These are phyloP conservation scores for Agroathelia rolfsii DNA, from an alignment of 1,284 basidiomycete species.

Conservation along the genomic window DNA sequence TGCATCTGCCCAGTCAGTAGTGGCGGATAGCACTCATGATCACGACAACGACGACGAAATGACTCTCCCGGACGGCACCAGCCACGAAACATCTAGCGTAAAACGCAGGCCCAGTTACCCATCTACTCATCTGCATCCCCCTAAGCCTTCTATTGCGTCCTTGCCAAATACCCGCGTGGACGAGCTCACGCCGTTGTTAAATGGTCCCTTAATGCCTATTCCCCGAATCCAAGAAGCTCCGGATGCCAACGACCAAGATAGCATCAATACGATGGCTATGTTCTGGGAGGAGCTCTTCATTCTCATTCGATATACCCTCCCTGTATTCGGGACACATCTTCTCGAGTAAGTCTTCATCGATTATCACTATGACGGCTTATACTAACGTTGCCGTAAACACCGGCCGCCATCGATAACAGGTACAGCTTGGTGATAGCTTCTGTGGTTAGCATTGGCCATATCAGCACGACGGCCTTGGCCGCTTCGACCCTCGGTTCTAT, in stretches of 20 bases:
- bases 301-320: conserved; percentile 53
- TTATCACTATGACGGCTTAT: no score
- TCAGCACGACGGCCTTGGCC: conserved; percentile 75
- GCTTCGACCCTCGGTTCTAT: conserved; percentile 82
- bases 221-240: conserved; percentile 33
- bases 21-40: conserved; percentile 4
- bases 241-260: conserved; percentile 18
- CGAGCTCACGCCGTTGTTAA: conserved; percentile 9
- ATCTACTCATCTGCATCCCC: conserved; percentile 1
- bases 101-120: conserved; percentile 1
- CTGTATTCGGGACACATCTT: conserved; percentile 66
- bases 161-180: conserved; percentile 3
- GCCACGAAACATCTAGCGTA: background rate
- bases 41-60: conserved; percentile 7
- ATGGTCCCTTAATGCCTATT: conserved; percentile 19
- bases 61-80: conserved; percentile 4
- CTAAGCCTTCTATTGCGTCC: conserved; percentile 8
- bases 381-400: no score
- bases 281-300: conserved; percentile 53
- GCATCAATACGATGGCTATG: conserved; percentile 22
- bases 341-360: no score
- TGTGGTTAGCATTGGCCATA: conserved; percentile 78
- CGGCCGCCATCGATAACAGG: no score
- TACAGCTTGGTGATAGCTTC: conserved; percentile 67
- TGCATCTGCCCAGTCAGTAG: background rate